phyloP scores from a whole-genome alignment of 257 asterid species.

The Scutellaria barbata region DNA sequence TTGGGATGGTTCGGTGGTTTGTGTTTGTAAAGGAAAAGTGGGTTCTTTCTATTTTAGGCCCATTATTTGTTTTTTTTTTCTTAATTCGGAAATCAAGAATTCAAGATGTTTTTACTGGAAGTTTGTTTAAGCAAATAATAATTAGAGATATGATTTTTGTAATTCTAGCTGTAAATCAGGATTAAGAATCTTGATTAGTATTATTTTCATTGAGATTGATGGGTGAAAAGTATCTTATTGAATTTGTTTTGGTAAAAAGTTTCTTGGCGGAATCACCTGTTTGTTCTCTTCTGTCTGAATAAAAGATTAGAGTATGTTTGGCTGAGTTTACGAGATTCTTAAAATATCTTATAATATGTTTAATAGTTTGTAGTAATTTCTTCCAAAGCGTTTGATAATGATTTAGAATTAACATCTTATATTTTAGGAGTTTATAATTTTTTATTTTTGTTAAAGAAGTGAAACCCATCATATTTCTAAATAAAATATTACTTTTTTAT shows the following conservation, averaged over 20 bases:
- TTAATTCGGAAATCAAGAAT: neutral
- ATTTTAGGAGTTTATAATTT: no score
- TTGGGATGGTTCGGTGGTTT: neutral
- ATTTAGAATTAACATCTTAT: no score
- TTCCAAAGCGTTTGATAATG: no score
- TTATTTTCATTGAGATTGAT: no score
- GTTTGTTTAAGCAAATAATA: neutral
- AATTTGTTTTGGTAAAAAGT: neutral
- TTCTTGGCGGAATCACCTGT: neutral
- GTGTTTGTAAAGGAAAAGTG: neutral
- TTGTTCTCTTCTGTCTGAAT: neutral
- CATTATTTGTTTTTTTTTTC: neutral
- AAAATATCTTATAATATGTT: no score
- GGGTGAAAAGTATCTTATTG: neutral
- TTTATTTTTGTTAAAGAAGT: no score
- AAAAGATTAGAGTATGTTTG: neutral
- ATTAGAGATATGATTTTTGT: neutral
- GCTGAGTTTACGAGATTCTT: no score
- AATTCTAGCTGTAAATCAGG: no score
- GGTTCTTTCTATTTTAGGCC: neutral
- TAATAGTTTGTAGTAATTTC: no score
- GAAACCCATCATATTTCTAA: no score
- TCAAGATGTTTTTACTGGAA: conserved; percentile 16
- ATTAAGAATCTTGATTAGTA: no score
- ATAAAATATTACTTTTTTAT: no score